Evolutionary conservation across 1,139 yeast species (phyloP), one percentile per base, ranked within the genome.

Genomic region (Pneumocystis jirovecii): DNA sequence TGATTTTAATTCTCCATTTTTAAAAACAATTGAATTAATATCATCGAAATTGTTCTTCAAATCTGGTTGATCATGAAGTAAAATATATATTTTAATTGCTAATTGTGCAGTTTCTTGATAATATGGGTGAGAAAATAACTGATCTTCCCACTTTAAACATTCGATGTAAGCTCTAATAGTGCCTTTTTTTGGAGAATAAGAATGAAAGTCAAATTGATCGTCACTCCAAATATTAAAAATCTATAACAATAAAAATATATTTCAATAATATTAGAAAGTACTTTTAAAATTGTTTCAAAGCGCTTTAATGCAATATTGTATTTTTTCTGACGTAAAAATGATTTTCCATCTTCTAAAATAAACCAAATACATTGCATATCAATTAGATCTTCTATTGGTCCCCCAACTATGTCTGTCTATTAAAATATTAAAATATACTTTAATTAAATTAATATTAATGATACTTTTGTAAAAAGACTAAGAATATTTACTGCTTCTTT

Each of bases 181-280:
- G 19, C 97, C 97, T 71, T 87, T 85, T 76, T 97, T 84, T 80
- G 89, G 83, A 74, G 96, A 87, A 75, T 89, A 93, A 61, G 87
- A 85, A 75, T 93, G 98, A 85, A 93, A 93, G 74, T 93, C 99
- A 71, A 87, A 82, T 76, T 93, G 97, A 73, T 95, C 98, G 68
- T 83, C 83, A 73, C 79, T 82, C 76, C 85, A 89, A 66, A 84
- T 87, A 64, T 83, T 81, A 75, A 85, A 89, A 50, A 50, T 50
- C 57, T 50, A 50, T 2, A 50, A 50, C 25, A 50, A 50, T 50
- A 50, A 50, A 25, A 87, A 82, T 68, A 62, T 42, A 42, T 37
- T 31, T 21, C 31, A 44, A 31, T 7, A 57, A 19, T 42, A 29
- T 10, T 19, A 50, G 21, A 50, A 50, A 50, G 25, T 17, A 65